Base-by-base conservation (phyloP, 2,329 filamentous ascomycete species). In the Rutstroemia sp. region DNA sequence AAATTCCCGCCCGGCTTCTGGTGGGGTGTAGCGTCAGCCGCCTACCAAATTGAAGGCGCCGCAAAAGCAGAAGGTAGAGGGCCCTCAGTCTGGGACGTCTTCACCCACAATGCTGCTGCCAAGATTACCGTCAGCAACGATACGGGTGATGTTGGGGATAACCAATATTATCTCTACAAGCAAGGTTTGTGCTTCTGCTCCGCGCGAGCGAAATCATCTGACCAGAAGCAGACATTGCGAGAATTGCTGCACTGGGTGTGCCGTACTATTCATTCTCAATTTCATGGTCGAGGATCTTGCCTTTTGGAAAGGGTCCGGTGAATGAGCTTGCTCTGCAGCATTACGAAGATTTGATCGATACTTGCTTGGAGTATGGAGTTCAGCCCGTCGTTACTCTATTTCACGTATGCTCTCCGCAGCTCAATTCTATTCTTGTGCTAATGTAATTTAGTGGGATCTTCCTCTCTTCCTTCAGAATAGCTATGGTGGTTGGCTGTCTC, bases 291-390 rank as follows among this genome's bases (percentile, higher is more conserved):
- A 70, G 78, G 14, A 76, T 81, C 37, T 60, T 81, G 7, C 79
- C 78, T 0, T 81, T 80, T 59, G 74, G 72, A 0, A 58, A 75
- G 4, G 73, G 77, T 0, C 77, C 77, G 0, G 73, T 80, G 9
- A 81, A 81, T 58, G 69, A 76, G 54, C 68, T 75, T 49, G 78
- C 72, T 2, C 70, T 81, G 18, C 71, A 76, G 9, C 78, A 81
- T 62, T 81, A 81, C 59, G 73, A 79, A 48, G 75, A 81, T 55
- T 68, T 80, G 2, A 79, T 80, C 62, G 70, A 79, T 57, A 78
- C 74, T 9, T 71, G 76, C 39, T 60, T 80, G 1, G 71, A 75
- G 42, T 77, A 79, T 54, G 77, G 76, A 3, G 75, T 80, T 71
- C 67, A 71, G 1, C 78, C 78, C 0, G 67, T 73, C 5, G 71